phyloP scores from a whole-genome alignment of 176 grass and related monocot species.

The Juncus inflexus region DNA sequence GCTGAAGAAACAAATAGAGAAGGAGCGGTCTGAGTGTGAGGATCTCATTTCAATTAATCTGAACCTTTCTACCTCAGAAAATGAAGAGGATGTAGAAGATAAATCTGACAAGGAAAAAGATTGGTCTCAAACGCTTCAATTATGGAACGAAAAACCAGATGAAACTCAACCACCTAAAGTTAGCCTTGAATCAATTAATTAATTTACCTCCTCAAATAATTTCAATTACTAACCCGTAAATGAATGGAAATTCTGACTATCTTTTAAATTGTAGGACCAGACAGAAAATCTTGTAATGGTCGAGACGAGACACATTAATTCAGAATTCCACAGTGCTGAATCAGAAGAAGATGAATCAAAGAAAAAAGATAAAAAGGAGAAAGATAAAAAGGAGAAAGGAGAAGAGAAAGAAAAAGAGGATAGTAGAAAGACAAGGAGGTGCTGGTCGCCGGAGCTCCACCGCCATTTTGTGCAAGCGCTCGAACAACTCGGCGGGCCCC shows the following conservation, averaged over 20 bases:
- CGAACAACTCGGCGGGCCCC: conserved; percentile 19
- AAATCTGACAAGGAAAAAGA: conserved; percentile 30
- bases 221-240: background rate
- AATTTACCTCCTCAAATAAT: no score
- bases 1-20: conserved; percentile 44
- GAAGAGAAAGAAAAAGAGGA: background rate
- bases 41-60: conserved; percentile 85
- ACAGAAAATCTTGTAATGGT: background rate
- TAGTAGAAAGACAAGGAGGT: conserved; percentile 10
- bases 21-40: conserved; percentile 46
- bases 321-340: conserved; percentile 9
- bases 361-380: background rate
- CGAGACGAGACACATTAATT: background rate
- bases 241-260: background rate
- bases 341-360: conserved; percentile 11
- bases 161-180: background rate
- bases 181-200: no score
- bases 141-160: conserved; percentile 47
- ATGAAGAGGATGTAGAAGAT: conserved; percentile 33
- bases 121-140: conserved; percentile 71
- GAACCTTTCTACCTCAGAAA: conserved; percentile 43
- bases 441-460: conserved; percentile 26
- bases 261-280: conserved; percentile 13
- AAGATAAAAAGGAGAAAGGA: conserved; percentile 18
- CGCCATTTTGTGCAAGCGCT: conserved; percentile 24